These are phyloP conservation scores for Grosmannia serpens DNA, from an alignment of 2,329 filamentous ascomycete species.

Conservation along the genomic window DNA sequence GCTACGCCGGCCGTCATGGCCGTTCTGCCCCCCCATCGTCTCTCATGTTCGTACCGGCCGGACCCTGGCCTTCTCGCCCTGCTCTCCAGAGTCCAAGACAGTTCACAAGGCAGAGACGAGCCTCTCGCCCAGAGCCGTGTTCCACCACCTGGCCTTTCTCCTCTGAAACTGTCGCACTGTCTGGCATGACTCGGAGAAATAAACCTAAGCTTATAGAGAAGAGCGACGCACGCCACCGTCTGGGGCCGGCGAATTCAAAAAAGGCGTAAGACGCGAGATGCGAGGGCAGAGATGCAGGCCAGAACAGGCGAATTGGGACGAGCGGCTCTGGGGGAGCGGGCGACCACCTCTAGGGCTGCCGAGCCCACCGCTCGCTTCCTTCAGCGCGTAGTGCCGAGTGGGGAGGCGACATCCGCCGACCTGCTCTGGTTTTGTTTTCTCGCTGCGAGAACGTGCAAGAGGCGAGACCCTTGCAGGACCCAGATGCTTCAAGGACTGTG, in stretches of 20 bases:
- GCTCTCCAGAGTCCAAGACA: too few species aligned
- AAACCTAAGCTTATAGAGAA: not conserved
- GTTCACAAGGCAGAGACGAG: not conserved
- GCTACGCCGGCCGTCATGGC: too few species aligned
- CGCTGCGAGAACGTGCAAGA: not conserved
- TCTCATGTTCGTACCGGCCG: too few species aligned
- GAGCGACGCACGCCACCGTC: not conserved
- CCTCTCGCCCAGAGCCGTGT: not conserved
- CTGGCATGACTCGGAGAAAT: not conserved
- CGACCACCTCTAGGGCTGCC: too few species aligned
- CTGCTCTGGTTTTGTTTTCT: too few species aligned
- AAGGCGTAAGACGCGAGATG: not conserved
- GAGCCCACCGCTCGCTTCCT: not conserved
- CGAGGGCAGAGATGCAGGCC: not conserved
- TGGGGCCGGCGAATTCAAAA: not conserved
- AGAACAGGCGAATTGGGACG: not conserved
- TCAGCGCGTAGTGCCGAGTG: not conserved
- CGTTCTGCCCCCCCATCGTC: too few species aligned
- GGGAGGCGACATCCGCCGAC: not conserved
- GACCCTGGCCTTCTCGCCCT: too few species aligned
- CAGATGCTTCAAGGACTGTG: not conserved
- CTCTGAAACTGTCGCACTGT: slow-evolving; percentile 1
- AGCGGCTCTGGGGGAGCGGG: not conserved
- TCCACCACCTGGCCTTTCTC: not conserved
- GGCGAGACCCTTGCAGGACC: not conserved